Conservation (phyloP, 148 eudicot genomes). For the Camellia granthamiana region DNA sequence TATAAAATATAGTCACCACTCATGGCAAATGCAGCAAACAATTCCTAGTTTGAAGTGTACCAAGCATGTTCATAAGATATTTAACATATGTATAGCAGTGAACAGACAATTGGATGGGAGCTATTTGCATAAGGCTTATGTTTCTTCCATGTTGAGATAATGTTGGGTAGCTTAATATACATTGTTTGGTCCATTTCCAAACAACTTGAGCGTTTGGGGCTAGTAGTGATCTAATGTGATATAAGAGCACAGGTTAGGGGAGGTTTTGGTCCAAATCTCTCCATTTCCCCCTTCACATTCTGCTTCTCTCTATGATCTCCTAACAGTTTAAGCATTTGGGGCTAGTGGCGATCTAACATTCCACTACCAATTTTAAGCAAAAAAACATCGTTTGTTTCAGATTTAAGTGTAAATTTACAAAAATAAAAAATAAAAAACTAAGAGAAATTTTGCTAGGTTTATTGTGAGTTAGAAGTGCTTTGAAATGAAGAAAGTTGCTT, state of each 20-base stretch:
- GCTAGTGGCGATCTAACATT: neutral
- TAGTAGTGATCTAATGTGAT: too few species aligned
- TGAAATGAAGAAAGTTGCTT: conserved; percentile 22
- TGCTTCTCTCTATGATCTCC: too few species aligned
- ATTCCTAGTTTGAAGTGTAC: neutral
- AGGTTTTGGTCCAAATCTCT: too few species aligned
- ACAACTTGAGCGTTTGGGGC: too few species aligned
- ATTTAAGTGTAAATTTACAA: neutral
- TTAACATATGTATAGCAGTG: neutral
- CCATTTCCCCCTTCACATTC: too few species aligned
- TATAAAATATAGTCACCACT: neutral
- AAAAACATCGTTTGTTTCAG: neutral
- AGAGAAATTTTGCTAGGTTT: neutral
- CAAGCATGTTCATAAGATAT: neutral
- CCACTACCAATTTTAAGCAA: neutral
- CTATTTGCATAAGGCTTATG: conserved; percentile 3
- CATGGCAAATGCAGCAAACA: neutral
- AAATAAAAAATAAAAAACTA: neutral
- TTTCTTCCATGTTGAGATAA: neutral
- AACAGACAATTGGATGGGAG: neutral
- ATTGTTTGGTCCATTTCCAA: too few species aligned
- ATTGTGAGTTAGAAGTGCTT: neutral
- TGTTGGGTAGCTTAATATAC: too few species aligned
- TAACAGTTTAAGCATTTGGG: too few species aligned
- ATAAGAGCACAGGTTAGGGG: too few species aligned